Evolutionary conservation across 2,329 filamentous ascomycete genomes (phyloP).

Genomic region (Lachnum nothofagi): DNA sequence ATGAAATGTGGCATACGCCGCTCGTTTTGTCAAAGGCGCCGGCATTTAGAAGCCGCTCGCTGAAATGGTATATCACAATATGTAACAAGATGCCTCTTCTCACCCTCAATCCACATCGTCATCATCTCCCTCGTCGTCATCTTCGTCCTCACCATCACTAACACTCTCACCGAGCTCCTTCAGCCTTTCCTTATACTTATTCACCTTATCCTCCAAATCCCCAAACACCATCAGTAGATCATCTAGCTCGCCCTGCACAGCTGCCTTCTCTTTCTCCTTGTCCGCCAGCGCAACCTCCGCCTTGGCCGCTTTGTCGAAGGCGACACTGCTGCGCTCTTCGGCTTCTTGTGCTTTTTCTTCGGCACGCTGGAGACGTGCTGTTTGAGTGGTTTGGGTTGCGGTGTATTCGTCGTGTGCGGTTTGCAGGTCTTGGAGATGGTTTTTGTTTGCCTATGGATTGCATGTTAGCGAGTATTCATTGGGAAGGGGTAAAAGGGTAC

Average conservation of each 20-base stretch:
- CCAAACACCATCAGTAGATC: conserved; percentile 77
- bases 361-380: conserved; percentile 22
- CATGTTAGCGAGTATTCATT: conserved; percentile 19
- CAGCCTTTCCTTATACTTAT: conserved; percentile 57
- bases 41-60: conserved; percentile 1
- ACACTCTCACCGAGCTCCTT: conserved; percentile 63
- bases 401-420: conserved; percentile 48
- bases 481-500: conserved; percentile 5
- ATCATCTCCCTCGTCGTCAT: conserved; percentile 35
- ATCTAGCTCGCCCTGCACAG: conserved; percentile 68
- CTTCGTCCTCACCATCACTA: conserved; percentile 70
- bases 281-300: conserved; percentile 31
- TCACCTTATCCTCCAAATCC: conserved; percentile 72
- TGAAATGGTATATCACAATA: conserved; percentile 8
- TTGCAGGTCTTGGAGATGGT: conserved; percentile 55
- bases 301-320: conserved; percentile 33
- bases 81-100: conserved; percentile 1
- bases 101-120: conserved; percentile 13
- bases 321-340: conserved; percentile 24
- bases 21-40: no score
- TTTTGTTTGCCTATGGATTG: conserved; percentile 54
- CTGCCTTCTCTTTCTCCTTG: conserved; percentile 58
- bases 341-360: conserved; percentile 44
- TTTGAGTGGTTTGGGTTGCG: conserved; percentile 34
- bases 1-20: no score